A percentile compares a stretch with the other conserved stretches of the same genome.
Conservation (phyloP, 2,329 filamentous ascomycete genomes). For the Nemania sp. region DNA sequence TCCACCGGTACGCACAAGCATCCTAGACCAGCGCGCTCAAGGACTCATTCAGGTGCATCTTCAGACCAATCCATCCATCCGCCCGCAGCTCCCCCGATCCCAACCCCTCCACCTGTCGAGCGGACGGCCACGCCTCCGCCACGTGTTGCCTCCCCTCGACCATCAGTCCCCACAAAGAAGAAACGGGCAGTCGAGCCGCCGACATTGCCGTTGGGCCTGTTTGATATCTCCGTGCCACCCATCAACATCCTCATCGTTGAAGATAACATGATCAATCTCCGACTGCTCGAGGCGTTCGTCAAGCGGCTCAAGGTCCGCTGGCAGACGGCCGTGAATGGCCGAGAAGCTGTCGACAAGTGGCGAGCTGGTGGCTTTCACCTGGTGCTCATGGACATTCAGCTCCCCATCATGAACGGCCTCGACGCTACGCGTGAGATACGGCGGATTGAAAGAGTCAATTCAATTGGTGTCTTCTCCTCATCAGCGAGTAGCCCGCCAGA, state of each 20-base stretch:
- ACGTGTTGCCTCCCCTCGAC: slow-evolving; percentile 52
- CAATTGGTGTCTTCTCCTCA: slow-evolving; percentile 88
- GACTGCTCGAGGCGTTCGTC: slow-evolving; percentile 92
- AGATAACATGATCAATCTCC: slow-evolving; percentile 97
- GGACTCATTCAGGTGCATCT: slow-evolving; percentile 61
- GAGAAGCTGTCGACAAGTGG: slow-evolving; percentile 93
- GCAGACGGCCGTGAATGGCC: slow-evolving; percentile 96
- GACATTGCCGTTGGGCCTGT: slow-evolving; percentile 63
- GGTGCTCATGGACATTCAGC: slow-evolving; percentile 97
- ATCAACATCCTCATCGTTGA: slow-evolving; percentile 98
- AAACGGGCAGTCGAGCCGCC: slow-evolving; percentile 53
- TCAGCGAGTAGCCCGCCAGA: slow-evolving; percentile 60
- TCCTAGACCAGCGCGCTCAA: slow-evolving; percentile 53
- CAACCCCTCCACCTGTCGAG: slow-evolving; percentile 57
- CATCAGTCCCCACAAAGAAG: slow-evolving; percentile 54
- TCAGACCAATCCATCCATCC: slow-evolving; percentile 56
- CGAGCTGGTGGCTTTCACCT: slow-evolving; percentile 89
- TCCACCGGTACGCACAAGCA: slow-evolving; percentile 47
- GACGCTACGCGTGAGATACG: slow-evolving; percentile 95
- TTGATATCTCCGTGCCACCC: slow-evolving; percentile 85
- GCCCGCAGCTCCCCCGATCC: slow-evolving; percentile 55
- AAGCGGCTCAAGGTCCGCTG: slow-evolving; percentile 94
- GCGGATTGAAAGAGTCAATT: slow-evolving; percentile 84
- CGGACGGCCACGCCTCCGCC: slow-evolving; percentile 61
- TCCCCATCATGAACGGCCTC: slow-evolving; percentile 94